Evolutionary conservation across 148 eudicot species (phyloP).

Genomic region (Polygonum aviculare): DNA sequence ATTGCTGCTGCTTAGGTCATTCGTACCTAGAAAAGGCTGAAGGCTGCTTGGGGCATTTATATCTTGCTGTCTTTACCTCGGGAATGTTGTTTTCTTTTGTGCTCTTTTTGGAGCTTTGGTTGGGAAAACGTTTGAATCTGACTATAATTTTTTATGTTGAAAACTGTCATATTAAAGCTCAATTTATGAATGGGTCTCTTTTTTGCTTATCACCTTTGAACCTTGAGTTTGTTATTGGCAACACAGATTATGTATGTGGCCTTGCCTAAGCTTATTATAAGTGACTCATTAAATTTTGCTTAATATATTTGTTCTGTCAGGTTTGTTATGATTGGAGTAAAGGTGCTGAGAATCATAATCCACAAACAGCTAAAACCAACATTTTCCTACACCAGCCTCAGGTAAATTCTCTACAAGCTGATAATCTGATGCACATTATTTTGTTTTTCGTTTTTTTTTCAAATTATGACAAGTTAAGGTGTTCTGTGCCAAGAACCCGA

Average conservation of each 20-base stretch:
- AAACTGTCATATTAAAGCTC: not conserved
- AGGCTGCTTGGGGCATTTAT: not conserved
- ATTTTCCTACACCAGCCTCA: slow-evolving; percentile 72
- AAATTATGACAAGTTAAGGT: not conserved
- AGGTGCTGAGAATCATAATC: slow-evolving; percentile 98
- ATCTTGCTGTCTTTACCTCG: not conserved
- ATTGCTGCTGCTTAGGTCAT: not conserved
- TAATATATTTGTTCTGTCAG: slow-evolving; percentile 21
- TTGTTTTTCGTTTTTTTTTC: not conserved
- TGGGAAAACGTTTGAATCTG: not conserved
- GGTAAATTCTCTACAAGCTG: slow-evolving; percentile 26
- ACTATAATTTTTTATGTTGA: not conserved
- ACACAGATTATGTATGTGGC: not conserved
- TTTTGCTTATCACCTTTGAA: not conserved
- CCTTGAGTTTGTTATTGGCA: not conserved
- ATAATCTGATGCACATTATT: not conserved
- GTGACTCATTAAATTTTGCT: not conserved
- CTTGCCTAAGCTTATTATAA: not conserved
- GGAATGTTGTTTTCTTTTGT: not conserved
- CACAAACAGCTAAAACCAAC: slow-evolving; percentile 61
- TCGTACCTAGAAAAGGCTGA: not conserved
- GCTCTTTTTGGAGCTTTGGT: not conserved
- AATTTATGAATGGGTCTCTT: not conserved
- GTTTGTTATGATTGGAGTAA: slow-evolving; percentile 98
- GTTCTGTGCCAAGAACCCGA: not conserved